Evolutionary conservation across 2,329 filamentous ascomycete species (phyloP).

Genomic region (Talaromyces sp.): DNA sequence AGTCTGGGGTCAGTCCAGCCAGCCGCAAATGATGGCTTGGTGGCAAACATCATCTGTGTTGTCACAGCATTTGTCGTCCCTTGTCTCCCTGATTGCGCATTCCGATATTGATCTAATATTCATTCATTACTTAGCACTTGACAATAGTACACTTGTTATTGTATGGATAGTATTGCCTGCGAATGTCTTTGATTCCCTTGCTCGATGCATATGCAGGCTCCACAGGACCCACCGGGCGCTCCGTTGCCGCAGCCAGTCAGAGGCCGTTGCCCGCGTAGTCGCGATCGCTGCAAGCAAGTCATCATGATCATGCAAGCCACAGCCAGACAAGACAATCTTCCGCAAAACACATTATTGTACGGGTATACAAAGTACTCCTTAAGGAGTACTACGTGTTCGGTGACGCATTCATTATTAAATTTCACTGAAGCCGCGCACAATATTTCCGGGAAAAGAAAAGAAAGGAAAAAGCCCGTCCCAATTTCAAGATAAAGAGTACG

Average conservation of each 20-base stretch:
- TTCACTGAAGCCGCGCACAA: neutral
- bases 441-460: neutral
- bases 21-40: no score
- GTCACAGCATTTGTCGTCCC: no score
- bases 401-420: neutral
- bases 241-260: neutral
- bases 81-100: neutral
- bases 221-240: neutral
- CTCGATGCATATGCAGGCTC: neutral
- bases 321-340: neutral
- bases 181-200: neutral
- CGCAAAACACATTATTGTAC: no score
- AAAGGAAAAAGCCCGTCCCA: neutral
- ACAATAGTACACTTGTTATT: neutral
- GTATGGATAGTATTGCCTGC: neutral
- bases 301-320: neutral
- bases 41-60: no score
- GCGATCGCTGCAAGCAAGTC: neutral
- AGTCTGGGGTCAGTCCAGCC: no score
- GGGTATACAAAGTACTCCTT: no score
- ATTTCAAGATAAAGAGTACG: neutral
- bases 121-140: neutral
- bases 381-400: neutral
- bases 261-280: neutral
- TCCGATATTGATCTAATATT: neutral